phyloP scores from a whole-genome alignment of 192 early-diverging fungal species.

The Coemansia sp. region DNA sequence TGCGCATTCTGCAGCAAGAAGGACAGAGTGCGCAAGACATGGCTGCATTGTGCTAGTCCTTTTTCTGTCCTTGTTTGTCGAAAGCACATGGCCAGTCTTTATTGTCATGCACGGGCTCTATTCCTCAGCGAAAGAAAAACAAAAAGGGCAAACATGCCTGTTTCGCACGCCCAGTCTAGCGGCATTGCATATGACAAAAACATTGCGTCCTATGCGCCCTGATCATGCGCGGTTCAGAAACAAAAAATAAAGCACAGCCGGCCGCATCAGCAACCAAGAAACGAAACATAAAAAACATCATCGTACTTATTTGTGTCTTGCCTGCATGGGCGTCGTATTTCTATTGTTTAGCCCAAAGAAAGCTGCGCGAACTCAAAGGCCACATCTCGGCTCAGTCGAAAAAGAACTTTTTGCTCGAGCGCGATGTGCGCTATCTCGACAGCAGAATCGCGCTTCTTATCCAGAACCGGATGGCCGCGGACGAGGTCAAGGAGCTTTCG shows the following conservation, averaged over 20 bases:
- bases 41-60: no score
- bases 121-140: background rate
- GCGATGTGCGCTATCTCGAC: conserved; percentile 90
- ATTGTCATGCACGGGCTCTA: no score
- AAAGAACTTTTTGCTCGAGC: conserved; percentile 90
- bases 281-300: background rate
- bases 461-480: conserved; percentile 89
- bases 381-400: conserved; percentile 92
- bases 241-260: no score
- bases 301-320: no score
- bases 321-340: no score
- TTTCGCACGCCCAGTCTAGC: no score
- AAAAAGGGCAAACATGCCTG: background rate
- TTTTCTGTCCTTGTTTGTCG: no score
- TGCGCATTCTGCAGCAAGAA: no score
- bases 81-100: background rate
- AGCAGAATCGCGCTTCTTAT: conserved; percentile 87
- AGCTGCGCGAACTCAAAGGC: conserved; percentile 79
- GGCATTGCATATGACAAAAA: no score
- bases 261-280: no score
- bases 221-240: background rate
- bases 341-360: conserved; percentile 65
- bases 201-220: background rate
- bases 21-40: no score
- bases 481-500: conserved; percentile 66